Percentiles rank a stretch among this genome's conserved stretches.
These are phyloP conservation scores for Diplodia seriata DNA, from an alignment of 2,329 filamentous ascomycete species.

Conservation along the genomic window DNA sequence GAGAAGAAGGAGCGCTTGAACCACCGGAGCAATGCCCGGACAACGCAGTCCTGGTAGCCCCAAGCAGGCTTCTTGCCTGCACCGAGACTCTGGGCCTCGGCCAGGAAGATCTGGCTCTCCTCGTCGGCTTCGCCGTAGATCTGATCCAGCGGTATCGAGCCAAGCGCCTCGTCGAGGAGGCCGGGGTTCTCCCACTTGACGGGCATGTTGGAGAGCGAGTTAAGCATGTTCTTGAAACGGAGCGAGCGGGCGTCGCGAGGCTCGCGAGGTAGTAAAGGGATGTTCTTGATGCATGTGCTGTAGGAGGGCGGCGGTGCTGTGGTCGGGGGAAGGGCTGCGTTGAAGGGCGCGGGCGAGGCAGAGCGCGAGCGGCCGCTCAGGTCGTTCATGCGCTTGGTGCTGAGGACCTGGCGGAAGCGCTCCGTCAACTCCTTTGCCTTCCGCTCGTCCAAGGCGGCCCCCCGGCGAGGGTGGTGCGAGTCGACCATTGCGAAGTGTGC, in stretches of 20 bases:
- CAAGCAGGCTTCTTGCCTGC: conserved; percentile 82
- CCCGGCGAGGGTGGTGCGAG: conserved; percentile 40
- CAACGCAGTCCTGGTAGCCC: conserved; percentile 97
- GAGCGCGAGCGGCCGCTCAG: conserved; percentile 68
- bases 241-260: conserved; percentile 63
- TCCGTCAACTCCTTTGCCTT: conserved; percentile 80
- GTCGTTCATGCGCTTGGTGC: conserved; percentile 85
- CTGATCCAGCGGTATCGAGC: conserved; percentile 83
- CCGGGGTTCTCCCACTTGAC: conserved; percentile 97
- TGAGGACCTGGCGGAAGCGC: conserved; percentile 86
- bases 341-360: conserved; percentile 59
- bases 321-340: conserved; percentile 41
- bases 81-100: conserved; percentile 86
- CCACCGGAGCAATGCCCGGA: conserved; percentile 89
- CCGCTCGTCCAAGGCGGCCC: conserved; percentile 58
- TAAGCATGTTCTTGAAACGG: conserved; percentile 71
- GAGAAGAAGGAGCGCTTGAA: conserved; percentile 95
- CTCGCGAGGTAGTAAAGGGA: conserved; percentile 75
- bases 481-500: conserved; percentile 28
- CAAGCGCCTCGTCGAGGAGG: conserved; percentile 87
- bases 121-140: conserved; percentile 96
- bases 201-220: conserved; percentile 85
- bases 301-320: conserved; percentile 63
- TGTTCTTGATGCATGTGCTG: conserved; percentile 63
- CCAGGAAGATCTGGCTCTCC: conserved; percentile 84